Base-by-base conservation (phyloP, 2,329 filamentous ascomycete genomes). In the Sporothrix brasiliensis region DNA sequence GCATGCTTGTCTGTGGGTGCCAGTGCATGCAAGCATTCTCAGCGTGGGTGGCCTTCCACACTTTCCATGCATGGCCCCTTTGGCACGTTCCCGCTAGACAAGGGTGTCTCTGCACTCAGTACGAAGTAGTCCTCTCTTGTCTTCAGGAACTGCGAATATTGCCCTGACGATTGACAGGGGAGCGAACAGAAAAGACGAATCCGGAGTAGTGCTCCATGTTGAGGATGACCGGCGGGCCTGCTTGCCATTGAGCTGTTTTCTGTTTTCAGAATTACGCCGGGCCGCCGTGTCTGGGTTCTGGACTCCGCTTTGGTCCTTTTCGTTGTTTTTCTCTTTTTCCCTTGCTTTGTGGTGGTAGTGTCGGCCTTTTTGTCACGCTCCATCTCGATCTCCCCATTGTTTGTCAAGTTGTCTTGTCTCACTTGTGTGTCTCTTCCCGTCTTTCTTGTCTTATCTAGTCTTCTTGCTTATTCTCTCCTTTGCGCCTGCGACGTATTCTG, bases 221-320 rank as follows among this genome's bases (percentile, higher is more conserved):
- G 9, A 44, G 41, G 39, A 61, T 24, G 41, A 16, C 16, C 16
- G 13, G 39, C 41, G 34, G 13, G 60, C 60, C n/a, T 13, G 58
- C 58, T 34, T 61, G 39, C 27, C 44, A 54, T 44, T 67, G 65
- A 67, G 65, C 50, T 67, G 13, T 67, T 67, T 54, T 67, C 65
- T 44, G 34, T 52, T 21, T 67, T 52, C 63, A 67, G 47, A 53
- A 27, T 47, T 47, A 47, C 58, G 41, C 24, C 58, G n/a, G n/a
- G 58, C 47, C 61, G 27, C 44, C 61, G 21, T 49, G 30, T 30
- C 24, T 30, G 27, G 49, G 14, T 34, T 49, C 47, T 63, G 30
- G 30, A 54, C 49, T 41, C 34, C 56, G 56, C 34, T 41, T 21
- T 60, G 30, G 16, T 50, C 19, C 34, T n/a, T n/a, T 53, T 13